A percentile compares a stretch with the other conserved stretches of the same genome.
Evolutionary conservation across 1,139 yeast species (phyloP).

Genomic region (Yamadazyma siamensis): DNA sequence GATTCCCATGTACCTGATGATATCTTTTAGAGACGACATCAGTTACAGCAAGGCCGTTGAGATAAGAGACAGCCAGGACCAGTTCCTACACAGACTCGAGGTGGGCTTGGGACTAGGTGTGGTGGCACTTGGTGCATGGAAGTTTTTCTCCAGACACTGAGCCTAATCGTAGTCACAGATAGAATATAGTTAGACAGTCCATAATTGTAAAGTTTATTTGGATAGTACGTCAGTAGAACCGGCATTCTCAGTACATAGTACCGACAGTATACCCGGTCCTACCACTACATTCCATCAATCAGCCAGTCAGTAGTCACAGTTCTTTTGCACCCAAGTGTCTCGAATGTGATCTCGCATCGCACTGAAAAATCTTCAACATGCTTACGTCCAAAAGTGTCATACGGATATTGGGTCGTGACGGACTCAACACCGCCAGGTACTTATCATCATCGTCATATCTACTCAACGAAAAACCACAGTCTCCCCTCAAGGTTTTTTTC

Average conservation of each 20-base stretch:
- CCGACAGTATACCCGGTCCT: too few species aligned
- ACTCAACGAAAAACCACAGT: conserved; percentile 36
- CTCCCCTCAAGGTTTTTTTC: conserved; percentile 89
- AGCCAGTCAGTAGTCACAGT: too few species aligned
- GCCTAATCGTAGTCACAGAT: too few species aligned
- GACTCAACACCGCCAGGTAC: background rate
- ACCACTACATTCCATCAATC: too few species aligned
- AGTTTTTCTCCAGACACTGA: background rate
- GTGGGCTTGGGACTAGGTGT: conserved; percentile 3
- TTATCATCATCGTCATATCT: background rate
- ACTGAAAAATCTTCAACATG: background rate
- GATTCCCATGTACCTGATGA: conserved; percentile 91
- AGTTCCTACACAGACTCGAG: conserved; percentile 32
- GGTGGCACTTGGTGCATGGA: background rate
- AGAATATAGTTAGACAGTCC: too few species aligned
- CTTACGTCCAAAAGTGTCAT: too few species aligned
- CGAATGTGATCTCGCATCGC: background rate
- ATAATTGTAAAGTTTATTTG: too few species aligned
- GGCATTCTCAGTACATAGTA: too few species aligned
- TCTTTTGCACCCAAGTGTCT: background rate
- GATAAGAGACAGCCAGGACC: conserved; percentile 50
- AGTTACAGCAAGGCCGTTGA: conserved; percentile 68
- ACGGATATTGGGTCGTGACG: too few species aligned
- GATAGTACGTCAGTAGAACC: too few species aligned
- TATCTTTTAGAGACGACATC: conserved; percentile 82